phyloP scores from a whole-genome alignment of 2,329 filamentous ascomycete species.

The Cladosporium velox region DNA sequence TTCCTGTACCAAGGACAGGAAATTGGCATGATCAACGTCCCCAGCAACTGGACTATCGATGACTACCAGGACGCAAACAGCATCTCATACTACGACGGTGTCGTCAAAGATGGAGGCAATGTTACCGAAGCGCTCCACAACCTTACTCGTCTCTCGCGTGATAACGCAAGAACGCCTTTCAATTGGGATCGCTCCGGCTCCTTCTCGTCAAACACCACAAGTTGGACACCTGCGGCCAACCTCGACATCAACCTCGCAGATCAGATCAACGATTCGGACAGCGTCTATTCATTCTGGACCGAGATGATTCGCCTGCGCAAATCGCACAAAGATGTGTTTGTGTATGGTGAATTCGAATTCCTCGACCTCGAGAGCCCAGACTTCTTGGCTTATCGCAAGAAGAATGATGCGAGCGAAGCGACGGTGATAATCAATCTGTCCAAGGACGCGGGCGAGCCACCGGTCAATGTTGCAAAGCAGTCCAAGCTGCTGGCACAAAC shows the following conservation, averaged over 20 bases:
- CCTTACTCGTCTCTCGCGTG: conserved; percentile 61
- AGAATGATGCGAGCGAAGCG: neutral
- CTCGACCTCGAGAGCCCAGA: conserved; percentile 54
- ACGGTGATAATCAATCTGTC: conserved; percentile 12
- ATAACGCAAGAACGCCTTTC: conserved; percentile 72
- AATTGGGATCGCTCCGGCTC: conserved; percentile 69
- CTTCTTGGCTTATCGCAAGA: conserved; percentile 46
- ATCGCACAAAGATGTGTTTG: conserved; percentile 61
- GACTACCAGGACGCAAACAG: conserved; percentile 66
- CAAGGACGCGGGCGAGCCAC: conserved; percentile 8
- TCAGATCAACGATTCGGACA: conserved; percentile 53
- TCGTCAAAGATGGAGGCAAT: conserved; percentile 34
- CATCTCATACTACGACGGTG: conserved; percentile 46
- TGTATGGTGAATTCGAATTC: conserved; percentile 66
- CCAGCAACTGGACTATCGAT: conserved; percentile 59
- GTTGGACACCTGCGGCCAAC: conserved; percentile 73
- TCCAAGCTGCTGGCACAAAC: conserved; percentile 5
- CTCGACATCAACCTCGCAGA: conserved; percentile 61
- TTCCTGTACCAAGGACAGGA: conserved; percentile 72
- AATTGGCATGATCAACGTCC: conserved; percentile 69
- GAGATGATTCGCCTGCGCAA: conserved; percentile 58
- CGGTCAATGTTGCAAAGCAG: neutral
- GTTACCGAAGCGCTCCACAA: conserved; percentile 44
- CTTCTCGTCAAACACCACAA: conserved; percentile 59
- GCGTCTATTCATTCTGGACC: conserved; percentile 64